Evolutionary conservation across 345 rosid species (phyloP).

Genomic region (Erodium maritimum): DNA sequence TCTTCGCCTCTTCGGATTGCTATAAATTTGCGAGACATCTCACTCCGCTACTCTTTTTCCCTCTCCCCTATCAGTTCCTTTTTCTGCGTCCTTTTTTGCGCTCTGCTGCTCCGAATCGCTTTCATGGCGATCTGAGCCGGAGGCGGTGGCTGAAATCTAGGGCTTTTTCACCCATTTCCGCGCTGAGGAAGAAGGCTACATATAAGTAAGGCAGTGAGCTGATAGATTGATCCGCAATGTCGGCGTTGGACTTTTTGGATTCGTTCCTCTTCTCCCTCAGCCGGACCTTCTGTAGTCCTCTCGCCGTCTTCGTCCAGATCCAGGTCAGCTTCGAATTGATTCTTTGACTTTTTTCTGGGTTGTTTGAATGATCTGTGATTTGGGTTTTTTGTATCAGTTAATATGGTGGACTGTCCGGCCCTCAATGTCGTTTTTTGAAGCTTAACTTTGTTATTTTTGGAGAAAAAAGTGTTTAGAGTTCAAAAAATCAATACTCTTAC

Average conservation of each 20-base stretch:
- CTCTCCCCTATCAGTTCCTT: not conserved
- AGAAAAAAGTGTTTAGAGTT: no score
- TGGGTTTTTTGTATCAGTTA: no score
- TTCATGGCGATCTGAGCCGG: not conserved
- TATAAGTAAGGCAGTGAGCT: no score
- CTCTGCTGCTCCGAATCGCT: not conserved
- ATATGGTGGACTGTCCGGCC: no score
- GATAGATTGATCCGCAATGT: slow-evolving; percentile 18
- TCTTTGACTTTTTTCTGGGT: not conserved
- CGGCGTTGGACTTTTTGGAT: slow-evolving; percentile 51
- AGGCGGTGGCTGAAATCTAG: not conserved
- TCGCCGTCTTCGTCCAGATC: slow-evolving; percentile 84
- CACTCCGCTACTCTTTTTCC: not conserved
- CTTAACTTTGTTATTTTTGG: no score
- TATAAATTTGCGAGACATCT: not conserved
- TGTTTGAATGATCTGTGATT: no score
- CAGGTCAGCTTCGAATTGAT: slow-evolving; percentile 38
- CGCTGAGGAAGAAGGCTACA: not conserved
- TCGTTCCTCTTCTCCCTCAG: slow-evolving; percentile 75
- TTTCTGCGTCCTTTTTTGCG: not conserved
- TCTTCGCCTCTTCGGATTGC: not conserved
- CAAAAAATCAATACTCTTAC: no score
- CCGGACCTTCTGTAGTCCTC: slow-evolving; percentile 52
- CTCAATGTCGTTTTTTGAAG: no score
- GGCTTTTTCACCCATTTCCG: not conserved